Evolutionary conservation across 192 early-diverging fungal species (phyloP), one percentile per base, ranked within the genome.

Genomic region (Lunasporangiospora selenospora): DNA sequence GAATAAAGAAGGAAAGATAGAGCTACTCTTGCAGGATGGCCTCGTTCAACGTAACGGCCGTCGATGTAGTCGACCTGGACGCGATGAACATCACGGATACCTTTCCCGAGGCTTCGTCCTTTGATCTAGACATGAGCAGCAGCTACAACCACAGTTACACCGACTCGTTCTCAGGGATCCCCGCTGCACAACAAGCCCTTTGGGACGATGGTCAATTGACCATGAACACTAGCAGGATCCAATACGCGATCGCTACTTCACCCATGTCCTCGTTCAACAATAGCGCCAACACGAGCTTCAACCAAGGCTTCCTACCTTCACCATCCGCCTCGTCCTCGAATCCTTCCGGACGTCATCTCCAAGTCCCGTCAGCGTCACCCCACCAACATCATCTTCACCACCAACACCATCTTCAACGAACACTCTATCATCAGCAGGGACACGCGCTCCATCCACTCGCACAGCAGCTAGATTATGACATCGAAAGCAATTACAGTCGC

Each of bases 1-100:
- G n/a, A n/a, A n/a, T n/a, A n/a, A n/a, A n/a, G n/a, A n/a, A n/a
- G n/a, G n/a, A n/a, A n/a, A n/a, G n/a, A n/a, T n/a, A n/a, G n/a
- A n/a, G n/a, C n/a, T n/a, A n/a, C n/a, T n/a, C n/a, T n/a, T 13
- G 15, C 45, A 47, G 23, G 12, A 47, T 47, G 45, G 23, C 69
- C 48, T 73, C 69, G 10, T 63, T 73, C 50, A 58, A 62, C 38
- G 62, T 63, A 29, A 52, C 69, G 15, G 45, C 69, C 16, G n/a
- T n/a, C n/a, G 69, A 73, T 32, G 60, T 58, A 24, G 69, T 73
- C 23, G 69, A 73, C 32, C 30, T 73, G 24, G 69, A 73, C 18
- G 69, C 59, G 29, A 73, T 73, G 69, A 73, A 73, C 43, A 73
- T 73, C 55, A 73, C 60, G 19, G 69, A 73, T 18, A 73, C 42